Evolutionary conservation across 805 yeast genomes (phyloP).

Genomic region (Sugiyamaella lignohabitans): DNA sequence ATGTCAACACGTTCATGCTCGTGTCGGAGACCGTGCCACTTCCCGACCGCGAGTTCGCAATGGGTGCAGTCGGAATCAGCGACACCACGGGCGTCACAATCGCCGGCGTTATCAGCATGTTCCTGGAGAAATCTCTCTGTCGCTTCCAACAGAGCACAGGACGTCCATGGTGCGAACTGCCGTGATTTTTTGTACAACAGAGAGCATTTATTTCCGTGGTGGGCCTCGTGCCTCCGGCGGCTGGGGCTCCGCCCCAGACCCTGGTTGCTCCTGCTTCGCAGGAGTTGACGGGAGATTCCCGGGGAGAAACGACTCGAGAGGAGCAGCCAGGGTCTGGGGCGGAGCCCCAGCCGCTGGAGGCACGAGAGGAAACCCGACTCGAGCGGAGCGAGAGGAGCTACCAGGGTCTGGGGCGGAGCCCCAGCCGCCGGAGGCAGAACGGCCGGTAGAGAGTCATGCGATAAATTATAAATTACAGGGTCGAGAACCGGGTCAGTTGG

Average conservation of each 20-base stretch:
- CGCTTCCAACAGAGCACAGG: slow-evolving; percentile 62
- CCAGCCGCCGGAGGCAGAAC: neutral
- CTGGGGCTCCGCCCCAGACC: too few species aligned
- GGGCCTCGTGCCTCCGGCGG: too few species aligned
- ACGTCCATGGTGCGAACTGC: slow-evolving; percentile 67
- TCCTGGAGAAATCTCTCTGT: slow-evolving; percentile 71
- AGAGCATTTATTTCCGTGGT: neutral
- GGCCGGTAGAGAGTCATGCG: neutral
- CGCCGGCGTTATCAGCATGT: slow-evolving; percentile 70
- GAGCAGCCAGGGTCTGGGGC: too few species aligned
- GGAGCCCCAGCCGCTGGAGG: too few species aligned
- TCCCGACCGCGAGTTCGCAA: slow-evolving; percentile 62
- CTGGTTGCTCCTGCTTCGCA: too few species aligned
- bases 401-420: too few species aligned
- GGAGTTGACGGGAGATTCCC: too few species aligned
- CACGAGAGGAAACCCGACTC: too few species aligned
- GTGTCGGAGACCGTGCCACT: slow-evolving; percentile 55
- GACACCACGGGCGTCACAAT: slow-evolving; percentile 79
- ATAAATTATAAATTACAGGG: neutral
- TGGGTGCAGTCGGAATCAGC: slow-evolving; percentile 79
- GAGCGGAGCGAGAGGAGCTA: too few species aligned
- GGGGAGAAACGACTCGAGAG: too few species aligned
- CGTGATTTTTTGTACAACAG: slow-evolving; percentile 19
- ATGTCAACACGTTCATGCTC: slow-evolving; percentile 78
- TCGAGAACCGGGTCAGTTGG: neutral